phyloP scores from a whole-genome alignment of 176 grass and related monocot genomes.

The Phyllostachys edulis region DNA sequence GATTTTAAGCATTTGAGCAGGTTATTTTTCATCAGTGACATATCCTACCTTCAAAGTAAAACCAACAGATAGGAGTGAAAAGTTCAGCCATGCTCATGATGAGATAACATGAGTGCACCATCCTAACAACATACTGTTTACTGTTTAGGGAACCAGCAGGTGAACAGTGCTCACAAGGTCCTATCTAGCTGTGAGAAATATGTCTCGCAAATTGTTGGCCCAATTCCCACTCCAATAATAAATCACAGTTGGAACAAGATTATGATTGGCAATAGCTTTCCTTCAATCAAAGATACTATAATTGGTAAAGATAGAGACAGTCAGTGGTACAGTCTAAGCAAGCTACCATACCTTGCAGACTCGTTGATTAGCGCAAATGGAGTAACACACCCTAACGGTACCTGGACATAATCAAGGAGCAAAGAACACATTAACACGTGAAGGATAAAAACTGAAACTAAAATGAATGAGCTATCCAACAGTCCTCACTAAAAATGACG shows the following conservation, averaged over 20 bases:
- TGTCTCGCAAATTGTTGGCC: conserved; percentile 1
- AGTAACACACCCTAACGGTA: conserved; percentile 88
- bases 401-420: conserved; percentile 52
- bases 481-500: not conserved
- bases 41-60: not conserved
- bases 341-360: conserved; percentile 61
- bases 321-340: conserved; percentile 28
- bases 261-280: not conserved
- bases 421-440: conserved; percentile 26
- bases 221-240: not conserved
- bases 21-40: conserved; percentile 3
- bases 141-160: not conserved
- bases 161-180: not conserved
- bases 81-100: not conserved
- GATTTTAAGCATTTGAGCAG: conserved; percentile 15
- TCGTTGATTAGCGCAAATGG: conserved; percentile 92
- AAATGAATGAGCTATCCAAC: conserved; percentile 1
- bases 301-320: not conserved
- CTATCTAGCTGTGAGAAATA: not conserved
- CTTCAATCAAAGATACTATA: conserved; percentile 1
- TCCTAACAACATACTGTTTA: not conserved
- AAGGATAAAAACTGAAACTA: not conserved
- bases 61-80: not conserved
- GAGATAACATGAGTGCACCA: not conserved
- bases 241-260: conserved; percentile 11